phyloP scores from a whole-genome alignment of 352 stramenopile genomes.

The Globisporangium splendens region DNA sequence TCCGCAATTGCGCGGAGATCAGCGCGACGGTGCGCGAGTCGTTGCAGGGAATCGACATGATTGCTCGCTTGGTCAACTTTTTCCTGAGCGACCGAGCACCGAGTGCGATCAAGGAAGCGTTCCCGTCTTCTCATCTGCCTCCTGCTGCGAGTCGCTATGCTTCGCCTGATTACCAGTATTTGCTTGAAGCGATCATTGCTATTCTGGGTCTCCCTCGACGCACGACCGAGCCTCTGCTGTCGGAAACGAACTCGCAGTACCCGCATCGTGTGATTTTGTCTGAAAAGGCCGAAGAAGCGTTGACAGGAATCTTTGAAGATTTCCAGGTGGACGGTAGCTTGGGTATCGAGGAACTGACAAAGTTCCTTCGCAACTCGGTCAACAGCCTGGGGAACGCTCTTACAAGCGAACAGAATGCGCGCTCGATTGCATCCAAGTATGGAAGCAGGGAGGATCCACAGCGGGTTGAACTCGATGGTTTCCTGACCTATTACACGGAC shows the following conservation, averaged over 20 bases:
- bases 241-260: constrained; percentile 64
- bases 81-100: constrained; percentile 74
- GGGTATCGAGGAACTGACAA: constrained; percentile 54
- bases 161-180: constrained; percentile 85
- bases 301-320: constrained; percentile 78
- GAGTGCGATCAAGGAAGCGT: constrained; percentile 65
- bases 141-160: constrained; percentile 42
- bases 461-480: constrained; percentile 66
- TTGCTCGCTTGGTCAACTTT: constrained; percentile 77
- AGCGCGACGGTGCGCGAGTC: constrained; percentile 42
- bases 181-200: constrained; percentile 85
- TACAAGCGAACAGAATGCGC: constrained; percentile 63
- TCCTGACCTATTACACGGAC: constrained; percentile 83
- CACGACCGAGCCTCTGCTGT: constrained; percentile 58
- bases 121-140: constrained; percentile 51
- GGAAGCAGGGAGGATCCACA: constrained; percentile 36
- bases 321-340: constrained; percentile 44
- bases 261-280: constrained; percentile 65
- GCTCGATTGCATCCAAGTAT: constrained; percentile 68
- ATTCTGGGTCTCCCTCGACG: constrained; percentile 74
- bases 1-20: constrained; percentile 72
- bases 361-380: constrained; percentile 70
- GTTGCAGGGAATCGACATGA: constrained; percentile 64
- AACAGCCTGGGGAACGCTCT: constrained; percentile 45
- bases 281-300: constrained; percentile 64